These are phyloP conservation scores for Graphilbum fragrans DNA, from an alignment of 2,329 filamentous ascomycete genomes.

Conservation along the genomic window DNA sequence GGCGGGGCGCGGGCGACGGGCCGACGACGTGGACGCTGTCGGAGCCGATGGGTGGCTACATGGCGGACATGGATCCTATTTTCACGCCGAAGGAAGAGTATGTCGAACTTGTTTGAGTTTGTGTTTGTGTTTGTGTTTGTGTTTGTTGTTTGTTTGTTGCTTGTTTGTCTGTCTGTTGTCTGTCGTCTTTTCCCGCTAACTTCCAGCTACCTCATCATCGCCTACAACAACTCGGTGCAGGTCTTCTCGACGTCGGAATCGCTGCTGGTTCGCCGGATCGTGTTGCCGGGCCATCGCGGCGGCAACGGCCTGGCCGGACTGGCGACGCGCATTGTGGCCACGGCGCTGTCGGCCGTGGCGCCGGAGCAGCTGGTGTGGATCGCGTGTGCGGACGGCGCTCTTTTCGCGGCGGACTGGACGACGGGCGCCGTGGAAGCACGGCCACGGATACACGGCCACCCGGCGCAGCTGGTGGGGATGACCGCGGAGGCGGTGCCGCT, in stretches of 20 bases:
- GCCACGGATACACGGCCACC: slow-evolving; percentile 24
- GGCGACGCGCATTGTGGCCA: slow-evolving; percentile 20
- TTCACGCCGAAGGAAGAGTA: slow-evolving; percentile 50
- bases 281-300: slow-evolving; percentile 27
- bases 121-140: not conserved
- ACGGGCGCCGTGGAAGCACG: slow-evolving; percentile 28
- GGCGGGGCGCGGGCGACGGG: not conserved
- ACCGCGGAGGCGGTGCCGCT: slow-evolving; percentile 26
- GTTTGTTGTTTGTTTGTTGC: not conserved
- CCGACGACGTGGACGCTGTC: slow-evolving; percentile 44
- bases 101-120: too few species aligned
- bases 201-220: slow-evolving; percentile 54
- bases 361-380: slow-evolving; percentile 43
- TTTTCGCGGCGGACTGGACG: slow-evolving; percentile 49
- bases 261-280: slow-evolving; percentile 62
- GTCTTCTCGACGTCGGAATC: slow-evolving; percentile 76
- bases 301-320: slow-evolving; percentile 12
- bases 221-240: slow-evolving; percentile 63
- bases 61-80: slow-evolving; percentile 52
- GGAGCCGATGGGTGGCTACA: slow-evolving; percentile 51
- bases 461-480: slow-evolving; percentile 28
- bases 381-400: slow-evolving; percentile 41
- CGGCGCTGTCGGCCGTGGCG: slow-evolving; percentile 26
- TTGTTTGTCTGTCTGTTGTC: not conserved
- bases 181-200: not conserved